These are phyloP conservation scores for Zostera marina DNA, from an alignment of 116 monocot genomes.

Conservation along the genomic window DNA sequence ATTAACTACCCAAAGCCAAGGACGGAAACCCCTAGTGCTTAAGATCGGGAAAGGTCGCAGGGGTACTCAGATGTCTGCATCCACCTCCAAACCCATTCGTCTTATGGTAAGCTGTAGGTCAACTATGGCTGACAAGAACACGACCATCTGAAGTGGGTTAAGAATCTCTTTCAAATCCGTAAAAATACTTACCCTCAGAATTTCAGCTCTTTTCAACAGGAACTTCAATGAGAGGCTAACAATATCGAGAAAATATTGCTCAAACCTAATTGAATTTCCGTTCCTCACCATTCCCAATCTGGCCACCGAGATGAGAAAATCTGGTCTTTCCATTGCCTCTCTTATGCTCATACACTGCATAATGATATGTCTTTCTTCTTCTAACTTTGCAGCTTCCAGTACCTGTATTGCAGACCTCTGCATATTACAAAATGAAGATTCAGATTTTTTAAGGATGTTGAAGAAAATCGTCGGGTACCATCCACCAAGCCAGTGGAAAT, in stretches of 20 bases:
- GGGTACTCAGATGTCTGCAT: too few species aligned
- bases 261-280: neutral
- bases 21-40: too few species aligned
- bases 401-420: neutral
- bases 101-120: neutral
- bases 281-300: neutral
- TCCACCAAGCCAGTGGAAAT: slow-evolving; percentile 38
- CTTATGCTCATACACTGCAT: neutral
- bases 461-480: slow-evolving; percentile 29
- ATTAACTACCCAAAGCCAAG: too few species aligned
- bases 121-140: neutral
- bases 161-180: neutral
- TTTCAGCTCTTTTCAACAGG: neutral
- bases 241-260: neutral
- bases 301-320: neutral
- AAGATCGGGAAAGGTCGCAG: too few species aligned
- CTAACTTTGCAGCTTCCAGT: neutral
- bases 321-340: neutral
- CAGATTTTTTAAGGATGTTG: neutral
- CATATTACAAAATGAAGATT: neutral
- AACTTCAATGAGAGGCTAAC: neutral
- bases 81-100: too few species aligned
- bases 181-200: neutral
- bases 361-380: neutral
- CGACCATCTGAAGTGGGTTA: neutral